Evolutionary conservation across 768 basidiomycete genomes (phyloP).

Genomic region (Kondoa subrosea): DNA sequence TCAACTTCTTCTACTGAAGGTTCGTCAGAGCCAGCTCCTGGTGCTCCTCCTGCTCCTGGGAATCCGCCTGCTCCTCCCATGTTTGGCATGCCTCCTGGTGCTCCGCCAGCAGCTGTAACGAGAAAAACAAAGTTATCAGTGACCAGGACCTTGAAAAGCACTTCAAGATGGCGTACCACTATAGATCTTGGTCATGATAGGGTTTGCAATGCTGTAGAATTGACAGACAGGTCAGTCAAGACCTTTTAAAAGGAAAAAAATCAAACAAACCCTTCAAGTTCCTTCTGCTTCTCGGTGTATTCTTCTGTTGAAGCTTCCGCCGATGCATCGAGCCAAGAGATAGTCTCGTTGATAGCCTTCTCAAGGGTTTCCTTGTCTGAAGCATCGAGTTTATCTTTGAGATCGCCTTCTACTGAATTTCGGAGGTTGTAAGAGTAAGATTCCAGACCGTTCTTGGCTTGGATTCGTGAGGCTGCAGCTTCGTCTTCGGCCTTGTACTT

Average conservation of each 20-base stretch:
- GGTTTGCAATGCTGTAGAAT: too few relatives aligned
- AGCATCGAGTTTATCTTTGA: conserved; percentile 70
- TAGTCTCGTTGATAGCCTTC: conserved; percentile 60
- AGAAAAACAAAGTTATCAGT: too few relatives aligned
- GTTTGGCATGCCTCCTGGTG: conserved; percentile 42
- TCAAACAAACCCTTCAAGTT: too few relatives aligned
- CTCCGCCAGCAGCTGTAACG: too few relatives aligned
- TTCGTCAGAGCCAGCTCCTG: conserved; percentile 41
- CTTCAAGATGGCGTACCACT: too few relatives aligned
- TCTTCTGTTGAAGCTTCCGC: conserved; percentile 87
- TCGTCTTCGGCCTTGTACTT: conserved; percentile 55
- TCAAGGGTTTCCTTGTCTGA: conserved; percentile 73
- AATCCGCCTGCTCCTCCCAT: conserved; percentile 52
- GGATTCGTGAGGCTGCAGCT: conserved; percentile 52
- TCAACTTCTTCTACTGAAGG: conserved; percentile 13
- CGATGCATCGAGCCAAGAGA: conserved; percentile 63
- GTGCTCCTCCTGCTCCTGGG: conserved; percentile 45
- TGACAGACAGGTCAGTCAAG: too few relatives aligned
- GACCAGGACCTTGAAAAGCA: too few relatives aligned
- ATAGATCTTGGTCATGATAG: too few relatives aligned
- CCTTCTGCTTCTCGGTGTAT: conserved; percentile 82
- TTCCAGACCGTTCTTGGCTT: conserved; percentile 79
- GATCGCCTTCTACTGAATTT: conserved; percentile 67
- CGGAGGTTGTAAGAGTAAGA: conserved; percentile 91
- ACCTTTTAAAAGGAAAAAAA: too few relatives aligned